phyloP scores from a whole-genome alignment of 164 flowering plant genomes.

The Houttuynia cordata region DNA sequence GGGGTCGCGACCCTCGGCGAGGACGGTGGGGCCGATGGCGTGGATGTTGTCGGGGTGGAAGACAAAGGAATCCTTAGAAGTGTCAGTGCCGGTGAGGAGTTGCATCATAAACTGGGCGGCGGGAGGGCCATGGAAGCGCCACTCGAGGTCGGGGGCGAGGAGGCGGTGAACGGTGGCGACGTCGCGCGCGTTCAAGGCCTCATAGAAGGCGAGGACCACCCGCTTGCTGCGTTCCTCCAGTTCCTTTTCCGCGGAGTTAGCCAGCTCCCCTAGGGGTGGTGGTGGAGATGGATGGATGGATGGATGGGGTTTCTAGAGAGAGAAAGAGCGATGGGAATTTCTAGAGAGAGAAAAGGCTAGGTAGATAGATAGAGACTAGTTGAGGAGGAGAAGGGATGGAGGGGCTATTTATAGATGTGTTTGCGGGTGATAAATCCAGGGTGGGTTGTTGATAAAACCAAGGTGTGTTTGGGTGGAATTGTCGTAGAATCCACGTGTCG shows the following conservation, averaged over 20 bases:
- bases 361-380: no score
- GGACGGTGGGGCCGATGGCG: conserved; percentile 8
- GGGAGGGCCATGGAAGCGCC: conserved; percentile 99
- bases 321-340: no score
- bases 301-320: no score
- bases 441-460: no score
- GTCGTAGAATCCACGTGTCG: no score
- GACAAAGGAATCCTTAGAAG: background rate
- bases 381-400: no score
- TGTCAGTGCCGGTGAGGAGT: conserved; percentile 36
- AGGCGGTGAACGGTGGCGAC: conserved; percentile 48
- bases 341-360: no score
- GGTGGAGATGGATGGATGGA: background rate
- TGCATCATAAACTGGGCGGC: conserved; percentile 80
- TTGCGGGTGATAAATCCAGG: no score
- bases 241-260: conserved; percentile 18
- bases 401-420: no score
- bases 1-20: conserved; percentile 13
- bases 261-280: conserved; percentile 42
- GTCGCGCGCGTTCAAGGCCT: conserved; percentile 68
- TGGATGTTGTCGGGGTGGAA: conserved; percentile 6
- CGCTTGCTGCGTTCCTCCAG: conserved; percentile 44
- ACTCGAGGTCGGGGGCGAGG: conserved; percentile 75
- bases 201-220: conserved; percentile 75
- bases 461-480: no score